These are phyloP conservation scores for Kazachstania martiniae DNA, from an alignment of 805 yeast genomes.

Conservation along the genomic window DNA sequence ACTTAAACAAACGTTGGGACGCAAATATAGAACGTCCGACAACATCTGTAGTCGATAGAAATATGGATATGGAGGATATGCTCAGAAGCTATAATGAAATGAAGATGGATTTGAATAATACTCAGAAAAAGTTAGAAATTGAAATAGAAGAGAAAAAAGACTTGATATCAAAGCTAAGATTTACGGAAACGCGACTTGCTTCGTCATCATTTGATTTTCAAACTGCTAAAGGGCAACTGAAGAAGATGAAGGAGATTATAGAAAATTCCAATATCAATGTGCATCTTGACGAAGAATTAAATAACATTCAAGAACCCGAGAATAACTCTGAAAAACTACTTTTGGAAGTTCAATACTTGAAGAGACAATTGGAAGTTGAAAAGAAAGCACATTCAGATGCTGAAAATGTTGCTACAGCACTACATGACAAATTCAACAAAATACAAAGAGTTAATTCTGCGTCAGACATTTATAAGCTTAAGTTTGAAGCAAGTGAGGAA, in stretches of 20 bases:
- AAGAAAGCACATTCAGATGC: constrained; percentile 41
- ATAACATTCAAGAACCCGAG: constrained; percentile 13
- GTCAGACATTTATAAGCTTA: constrained; percentile 33
- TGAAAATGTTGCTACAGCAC: constrained; percentile 31
- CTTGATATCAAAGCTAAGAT: constrained; percentile 44
- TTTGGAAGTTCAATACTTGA: constrained; percentile 39
- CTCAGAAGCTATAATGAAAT: constrained; percentile 30
- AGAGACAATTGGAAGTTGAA: constrained; percentile 40
- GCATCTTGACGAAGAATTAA: constrained; percentile 18
- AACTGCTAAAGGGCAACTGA: constrained; percentile 34
- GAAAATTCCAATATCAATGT: constrained; percentile 16
- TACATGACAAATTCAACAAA: constrained; percentile 16
- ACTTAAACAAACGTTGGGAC: constrained; percentile 23
- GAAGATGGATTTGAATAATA: constrained; percentile 43
- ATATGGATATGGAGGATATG: constrained; percentile 10
- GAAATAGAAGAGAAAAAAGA: constrained; percentile 34
- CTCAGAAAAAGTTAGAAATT: constrained; percentile 36
- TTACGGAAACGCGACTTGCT: constrained; percentile 54
- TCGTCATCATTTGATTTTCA: constrained; percentile 53
- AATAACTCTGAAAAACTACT: constrained; percentile 23
- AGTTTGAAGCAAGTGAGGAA: constrained; percentile 38
- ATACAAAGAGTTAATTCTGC: constrained; percentile 22
- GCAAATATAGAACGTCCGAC: neutral
- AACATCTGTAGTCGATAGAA: constrained; percentile 3
- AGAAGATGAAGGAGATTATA: constrained; percentile 27